Conservation (phyloP, 257 asterid species). For the Nicotiana benthamiana region DNA sequence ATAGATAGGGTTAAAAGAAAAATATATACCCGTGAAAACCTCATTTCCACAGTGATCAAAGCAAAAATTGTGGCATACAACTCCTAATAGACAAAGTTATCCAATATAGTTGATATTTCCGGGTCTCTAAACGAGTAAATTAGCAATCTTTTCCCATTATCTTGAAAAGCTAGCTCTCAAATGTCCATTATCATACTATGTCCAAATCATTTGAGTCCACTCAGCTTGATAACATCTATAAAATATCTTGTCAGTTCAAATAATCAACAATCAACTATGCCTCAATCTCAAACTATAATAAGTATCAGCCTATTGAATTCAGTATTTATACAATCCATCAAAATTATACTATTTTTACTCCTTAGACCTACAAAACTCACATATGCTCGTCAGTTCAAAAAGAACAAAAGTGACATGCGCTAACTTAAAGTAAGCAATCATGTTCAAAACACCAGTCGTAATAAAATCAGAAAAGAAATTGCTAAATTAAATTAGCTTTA, state of each 20-base stretch:
- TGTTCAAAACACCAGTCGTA: too few species aligned
- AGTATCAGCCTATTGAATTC: too few species aligned
- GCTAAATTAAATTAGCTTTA: too few species aligned
- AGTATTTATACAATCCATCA: background rate
- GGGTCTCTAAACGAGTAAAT: background rate
- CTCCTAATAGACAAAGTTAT: background rate
- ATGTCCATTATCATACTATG: background rate
- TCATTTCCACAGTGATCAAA: background rate
- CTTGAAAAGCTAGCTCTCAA: background rate
- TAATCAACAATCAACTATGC: too few species aligned
- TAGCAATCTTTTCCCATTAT: background rate
- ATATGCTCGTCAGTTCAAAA: background rate
- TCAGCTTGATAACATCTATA: background rate
- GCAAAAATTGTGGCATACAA: background rate
- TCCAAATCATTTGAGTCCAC: background rate
- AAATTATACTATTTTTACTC: background rate
- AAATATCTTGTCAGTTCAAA: too few species aligned
- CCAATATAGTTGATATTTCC: background rate
- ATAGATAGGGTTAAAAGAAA: background rate
- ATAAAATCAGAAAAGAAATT: background rate
- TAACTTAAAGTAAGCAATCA: too few species aligned
- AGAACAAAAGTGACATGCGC: background rate
- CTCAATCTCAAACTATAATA: too few species aligned
- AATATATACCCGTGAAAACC: background rate
- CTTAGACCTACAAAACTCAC: background rate